Evolutionary conservation across 148 eudicot species (phyloP).

Genomic region (Limonium bicolor): DNA sequence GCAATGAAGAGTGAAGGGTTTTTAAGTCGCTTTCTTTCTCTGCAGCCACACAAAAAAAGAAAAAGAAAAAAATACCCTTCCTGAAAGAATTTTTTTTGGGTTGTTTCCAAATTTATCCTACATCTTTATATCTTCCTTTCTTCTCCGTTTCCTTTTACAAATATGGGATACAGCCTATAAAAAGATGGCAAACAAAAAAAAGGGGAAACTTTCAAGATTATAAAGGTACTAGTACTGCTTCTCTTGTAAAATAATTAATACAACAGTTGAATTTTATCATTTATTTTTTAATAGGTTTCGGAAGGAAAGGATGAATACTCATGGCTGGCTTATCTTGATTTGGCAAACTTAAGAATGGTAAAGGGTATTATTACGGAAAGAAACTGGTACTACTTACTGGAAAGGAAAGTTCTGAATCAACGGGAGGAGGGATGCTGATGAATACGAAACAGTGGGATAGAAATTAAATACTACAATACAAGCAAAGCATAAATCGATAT

Average conservation of each 20-base stretch:
- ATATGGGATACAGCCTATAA: too few species aligned
- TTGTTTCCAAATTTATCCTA: background rate
- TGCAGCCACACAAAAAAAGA: background rate
- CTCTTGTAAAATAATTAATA: background rate
- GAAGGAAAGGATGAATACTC: too few species aligned
- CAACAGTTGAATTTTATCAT: too few species aligned
- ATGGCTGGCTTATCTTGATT: slow-evolving; percentile 10
- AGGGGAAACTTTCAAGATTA: background rate
- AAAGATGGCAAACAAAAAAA: background rate
- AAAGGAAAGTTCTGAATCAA: too few species aligned
- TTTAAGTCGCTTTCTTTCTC: background rate
- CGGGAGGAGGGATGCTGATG: too few species aligned
- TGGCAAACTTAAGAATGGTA: slow-evolving; percentile 11
- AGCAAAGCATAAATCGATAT: too few species aligned
- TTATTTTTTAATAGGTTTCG: background rate
- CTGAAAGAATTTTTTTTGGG: background rate
- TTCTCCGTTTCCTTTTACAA: background rate
- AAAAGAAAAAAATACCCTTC: too few species aligned
- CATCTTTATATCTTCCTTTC: background rate
- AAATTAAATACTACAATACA: too few species aligned
- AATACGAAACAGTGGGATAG: too few species aligned
- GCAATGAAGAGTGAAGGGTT: too few species aligned
- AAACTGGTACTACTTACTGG: too few species aligned
- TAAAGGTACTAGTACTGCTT: background rate
- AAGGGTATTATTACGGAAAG: too few species aligned